A percentile compares a stretch with the other conserved stretches of the same genome.
These are phyloP conservation scores for Aristolochia fimbriata DNA, from an alignment of 164 flowering plant genomes.

Conservation along the genomic window DNA sequence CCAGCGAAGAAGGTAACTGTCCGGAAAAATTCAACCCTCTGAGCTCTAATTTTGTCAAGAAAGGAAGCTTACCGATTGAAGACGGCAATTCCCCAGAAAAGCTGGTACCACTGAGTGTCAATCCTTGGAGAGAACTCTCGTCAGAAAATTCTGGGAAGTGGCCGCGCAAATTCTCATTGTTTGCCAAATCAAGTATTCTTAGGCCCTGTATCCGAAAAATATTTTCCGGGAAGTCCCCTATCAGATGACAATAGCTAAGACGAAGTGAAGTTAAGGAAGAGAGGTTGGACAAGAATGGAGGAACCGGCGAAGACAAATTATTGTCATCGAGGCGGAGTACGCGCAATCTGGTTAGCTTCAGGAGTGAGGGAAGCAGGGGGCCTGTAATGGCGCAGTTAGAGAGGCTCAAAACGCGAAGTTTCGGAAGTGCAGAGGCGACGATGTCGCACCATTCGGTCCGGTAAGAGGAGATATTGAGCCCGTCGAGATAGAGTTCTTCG, in stretches of 20 bases:
- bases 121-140: constrained; percentile 13
- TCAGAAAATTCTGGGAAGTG: constrained; percentile 22
- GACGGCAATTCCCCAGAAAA: constrained; percentile 30
- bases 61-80: constrained; percentile 22
- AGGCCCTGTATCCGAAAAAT: constrained; percentile 20
- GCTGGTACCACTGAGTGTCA: constrained; percentile 17
- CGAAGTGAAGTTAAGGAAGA: constrained; percentile 18
- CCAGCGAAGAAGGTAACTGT: constrained; percentile 23
- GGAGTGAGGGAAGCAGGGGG: constrained; percentile 6
- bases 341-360: background rate
- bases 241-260: constrained; percentile 18
- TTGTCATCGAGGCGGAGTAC: background rate
- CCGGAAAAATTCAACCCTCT: constrained; percentile 24
- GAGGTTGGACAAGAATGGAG: constrained; percentile 23
- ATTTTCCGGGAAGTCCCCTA: constrained; percentile 23
- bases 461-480: constrained; percentile 21
- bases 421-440: constrained; percentile 24
- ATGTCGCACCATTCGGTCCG: constrained; percentile 17
- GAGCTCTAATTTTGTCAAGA: constrained; percentile 23
- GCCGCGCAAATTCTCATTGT: constrained; percentile 19
- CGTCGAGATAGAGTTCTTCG: constrained; percentile 26
- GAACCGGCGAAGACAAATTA: constrained; percentile 12
- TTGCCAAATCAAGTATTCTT: constrained; percentile 13
- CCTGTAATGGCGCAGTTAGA: constrained; percentile 21
- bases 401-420: constrained; percentile 23